Percentiles rank a stretch among this genome's conserved stretches.
phyloP scores from a whole-genome alignment of 2,329 filamentous ascomycete species.

The Alternaria tenuissima region DNA sequence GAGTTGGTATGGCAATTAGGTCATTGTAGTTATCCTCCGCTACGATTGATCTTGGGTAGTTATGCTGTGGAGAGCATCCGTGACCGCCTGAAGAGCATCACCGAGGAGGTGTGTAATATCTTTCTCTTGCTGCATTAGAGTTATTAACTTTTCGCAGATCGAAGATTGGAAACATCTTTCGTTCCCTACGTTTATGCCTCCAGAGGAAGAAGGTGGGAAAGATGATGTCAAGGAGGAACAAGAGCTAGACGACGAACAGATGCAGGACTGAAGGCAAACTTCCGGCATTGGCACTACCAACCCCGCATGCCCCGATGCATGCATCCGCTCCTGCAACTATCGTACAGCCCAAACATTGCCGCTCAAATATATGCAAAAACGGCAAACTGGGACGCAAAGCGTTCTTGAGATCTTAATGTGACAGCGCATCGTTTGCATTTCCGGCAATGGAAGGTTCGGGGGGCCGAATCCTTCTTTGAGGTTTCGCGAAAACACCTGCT shows the following conservation, averaged over 20 bases:
- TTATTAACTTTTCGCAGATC: conserved; percentile 22
- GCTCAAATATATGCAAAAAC: neutral
- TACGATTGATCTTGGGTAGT: conserved; percentile 85
- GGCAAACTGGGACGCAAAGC: neutral
- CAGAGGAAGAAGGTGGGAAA: conserved; percentile 30
- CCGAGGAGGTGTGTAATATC: conserved; percentile 75
- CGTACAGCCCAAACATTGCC: neutral
- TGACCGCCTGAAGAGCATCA: conserved; percentile 86
- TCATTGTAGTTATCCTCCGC: conserved; percentile 91
- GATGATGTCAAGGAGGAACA: conserved; percentile 29
- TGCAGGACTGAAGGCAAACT: conserved; percentile 28
- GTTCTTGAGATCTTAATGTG: neutral
- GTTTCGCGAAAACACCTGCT: neutral
- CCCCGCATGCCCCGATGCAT: neutral
- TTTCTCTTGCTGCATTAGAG: neutral
- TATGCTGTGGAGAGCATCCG: conserved; percentile 97
- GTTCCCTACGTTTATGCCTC: conserved; percentile 27
- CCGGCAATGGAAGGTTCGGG: neutral
- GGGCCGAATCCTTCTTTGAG: neutral
- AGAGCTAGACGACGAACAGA: conserved; percentile 36
- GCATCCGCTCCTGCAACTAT: neutral
- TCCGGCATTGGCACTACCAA: neutral
- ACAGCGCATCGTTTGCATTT: neutral
- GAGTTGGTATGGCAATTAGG: conserved; percentile 93
- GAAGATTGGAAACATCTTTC: conserved; percentile 41